Base-by-base conservation (phyloP, 768 basidiomycete species). In the Leccinum incarnatum region DNA sequence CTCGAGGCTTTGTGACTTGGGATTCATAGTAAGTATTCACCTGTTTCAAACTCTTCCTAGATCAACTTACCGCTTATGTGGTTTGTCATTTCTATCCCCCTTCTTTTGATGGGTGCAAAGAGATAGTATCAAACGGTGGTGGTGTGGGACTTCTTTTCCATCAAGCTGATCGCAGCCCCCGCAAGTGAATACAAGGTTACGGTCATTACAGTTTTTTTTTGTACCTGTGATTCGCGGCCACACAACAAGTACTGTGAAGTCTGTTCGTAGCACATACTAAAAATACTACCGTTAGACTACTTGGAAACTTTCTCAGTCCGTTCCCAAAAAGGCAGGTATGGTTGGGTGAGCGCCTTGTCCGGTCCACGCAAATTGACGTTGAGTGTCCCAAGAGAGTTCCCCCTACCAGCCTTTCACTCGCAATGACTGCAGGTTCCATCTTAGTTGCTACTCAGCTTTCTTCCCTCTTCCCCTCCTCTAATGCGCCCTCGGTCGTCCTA, bases 381-480 rank as follows among this genome's bases (percentile, higher is more conserved):
- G 11, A 11, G n/a, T 17, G 14, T 23, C n/a, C 19, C 9, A 4
- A 52, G 37, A 10, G 17, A 51, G 51, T 37, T 46, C n/a, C 40
- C 60, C 36, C n/a, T 14, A 19, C 29, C 15, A 2, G 21, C 17
- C 15, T 51, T 55, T 9, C 42, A 19, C 49, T 54, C 36, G 53
- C 51, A 36, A 77, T 76, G 76, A 57, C 63, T 10, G 42, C 65
- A 14, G 54, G 59, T 10, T 56, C 59, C 52, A 60, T 84, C 60
- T 68, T 88, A 32, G 76, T 87, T 55, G 75, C 86, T 4, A 77
- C 84, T 5, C 86, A 87, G 56, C 74, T 91, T 45, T 90, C 88
- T 1, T 82, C 87, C 2, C 76, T 90, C 48, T 85, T 79, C 63
- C 77, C 85, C 3, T 72, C 79, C 12, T 69, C 81, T 9, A 80